Percentiles rank a stretch among this genome's conserved stretches.
These are phyloP conservation scores for Phytopythium oedochilum DNA, from an alignment of 352 stramenopile genomes.

Conservation along the genomic window DNA sequence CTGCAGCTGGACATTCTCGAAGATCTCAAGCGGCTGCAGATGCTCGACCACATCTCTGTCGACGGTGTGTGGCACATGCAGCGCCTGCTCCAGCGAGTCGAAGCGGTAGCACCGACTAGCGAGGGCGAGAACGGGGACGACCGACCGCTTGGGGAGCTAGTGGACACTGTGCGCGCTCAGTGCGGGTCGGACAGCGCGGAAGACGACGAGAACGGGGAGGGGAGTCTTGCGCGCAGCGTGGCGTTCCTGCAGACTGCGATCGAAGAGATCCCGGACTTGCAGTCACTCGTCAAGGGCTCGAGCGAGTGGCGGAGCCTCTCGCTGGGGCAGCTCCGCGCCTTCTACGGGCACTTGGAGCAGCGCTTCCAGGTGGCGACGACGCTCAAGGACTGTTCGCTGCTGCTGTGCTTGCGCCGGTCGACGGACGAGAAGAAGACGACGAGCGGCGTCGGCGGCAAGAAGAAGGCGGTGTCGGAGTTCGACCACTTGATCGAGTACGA, in stretches of 20 bases:
- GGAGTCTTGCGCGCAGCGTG: constrained; percentile 37
- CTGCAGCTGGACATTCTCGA: constrained; percentile 67
- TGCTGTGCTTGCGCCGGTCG: constrained; percentile 62
- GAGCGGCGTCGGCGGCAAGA: constrained; percentile 9
- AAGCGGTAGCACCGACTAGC: constrained; percentile 14
- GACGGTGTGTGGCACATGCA: constrained; percentile 74
- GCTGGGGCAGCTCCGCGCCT: constrained; percentile 31
- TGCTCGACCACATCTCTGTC: constrained; percentile 75
- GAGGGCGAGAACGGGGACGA: constrained; percentile 4
- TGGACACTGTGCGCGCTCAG: constrained; percentile 12
- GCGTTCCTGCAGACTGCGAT: constrained; percentile 50
- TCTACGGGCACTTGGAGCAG: constrained; percentile 64
- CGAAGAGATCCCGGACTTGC: constrained; percentile 29
- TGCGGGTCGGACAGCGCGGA: constrained; percentile 11
- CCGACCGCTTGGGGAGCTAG: constrained; percentile 22
- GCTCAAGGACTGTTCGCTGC: constrained; percentile 80
- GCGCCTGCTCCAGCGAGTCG: constrained; percentile 34
- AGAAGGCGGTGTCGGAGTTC: constrained; percentile 22
- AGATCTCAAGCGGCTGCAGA: constrained; percentile 81
- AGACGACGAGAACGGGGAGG: constrained; percentile 39
- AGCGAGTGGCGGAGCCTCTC: constrained; percentile 34
- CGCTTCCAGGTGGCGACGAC: constrained; percentile 81
- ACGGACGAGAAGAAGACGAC: constrained; percentile 15
- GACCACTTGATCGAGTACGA: constrained; percentile 69
- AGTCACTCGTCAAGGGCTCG: constrained; percentile 18